Conservation (phyloP, 2,329 filamentous ascomycete genomes). For the Xylaria sp. region DNA sequence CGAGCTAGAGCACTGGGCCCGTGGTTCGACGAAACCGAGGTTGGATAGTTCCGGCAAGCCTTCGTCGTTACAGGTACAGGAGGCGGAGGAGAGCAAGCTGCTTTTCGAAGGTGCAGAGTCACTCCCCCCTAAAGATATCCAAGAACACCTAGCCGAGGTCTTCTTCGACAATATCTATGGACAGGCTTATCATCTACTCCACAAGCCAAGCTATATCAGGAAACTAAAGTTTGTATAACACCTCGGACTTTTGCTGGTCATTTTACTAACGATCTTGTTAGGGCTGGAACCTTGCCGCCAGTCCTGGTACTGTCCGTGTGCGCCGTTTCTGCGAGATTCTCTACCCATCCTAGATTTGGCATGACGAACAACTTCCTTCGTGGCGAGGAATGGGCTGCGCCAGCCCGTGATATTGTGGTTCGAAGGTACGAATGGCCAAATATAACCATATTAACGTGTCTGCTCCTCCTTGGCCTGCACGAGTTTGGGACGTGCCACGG, state of each 20-base stretch:
- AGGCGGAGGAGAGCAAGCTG: constrained; percentile 79
- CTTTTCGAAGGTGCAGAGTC: constrained; percentile 84
- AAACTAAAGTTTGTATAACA: constrained; percentile 71
- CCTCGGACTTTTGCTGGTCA: constrained; percentile 36
- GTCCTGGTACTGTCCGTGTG: constrained; percentile 94
- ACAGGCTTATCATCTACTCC: constrained; percentile 91
- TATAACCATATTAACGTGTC: constrained; percentile 92
- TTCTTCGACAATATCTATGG: constrained; percentile 98
- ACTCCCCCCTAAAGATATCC: constrained; percentile 85
- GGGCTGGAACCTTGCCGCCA: constrained; percentile 82
- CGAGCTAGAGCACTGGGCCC: constrained; percentile 85
- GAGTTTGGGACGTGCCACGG: constrained; percentile 98
- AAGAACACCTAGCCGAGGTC: constrained; percentile 91
- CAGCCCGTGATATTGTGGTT: constrained; percentile 87
- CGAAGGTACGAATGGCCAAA: constrained; percentile 94
- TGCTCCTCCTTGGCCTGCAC: constrained; percentile 88
- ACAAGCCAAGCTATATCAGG: constrained; percentile 97
- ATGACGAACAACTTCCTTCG: constrained; percentile 83
- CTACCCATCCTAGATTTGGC: constrained; percentile 83
- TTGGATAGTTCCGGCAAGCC: constrained; percentile 61
- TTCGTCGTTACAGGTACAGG: constrained; percentile 67
- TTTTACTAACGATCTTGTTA: constrained; percentile 51
- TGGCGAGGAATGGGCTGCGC: constrained; percentile 89
- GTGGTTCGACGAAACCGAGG: constrained; percentile 64
- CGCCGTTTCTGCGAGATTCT: constrained; percentile 94